These are phyloP conservation scores for Penicillium sp. DNA, from an alignment of 2,329 filamentous ascomycete species.

Conservation along the genomic window DNA sequence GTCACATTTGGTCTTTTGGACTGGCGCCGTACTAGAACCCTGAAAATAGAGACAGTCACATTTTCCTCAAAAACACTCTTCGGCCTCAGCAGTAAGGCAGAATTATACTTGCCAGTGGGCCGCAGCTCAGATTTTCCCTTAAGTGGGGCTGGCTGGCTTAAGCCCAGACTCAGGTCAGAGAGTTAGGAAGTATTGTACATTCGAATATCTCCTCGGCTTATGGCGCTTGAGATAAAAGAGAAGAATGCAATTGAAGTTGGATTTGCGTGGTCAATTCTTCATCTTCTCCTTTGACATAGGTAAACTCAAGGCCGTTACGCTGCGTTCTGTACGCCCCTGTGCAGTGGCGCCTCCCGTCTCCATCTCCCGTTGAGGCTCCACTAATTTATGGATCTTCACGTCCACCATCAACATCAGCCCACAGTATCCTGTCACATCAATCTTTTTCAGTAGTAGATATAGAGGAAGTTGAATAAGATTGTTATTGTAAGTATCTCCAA, in stretches of 20 bases:
- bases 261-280: background rate
- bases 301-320: background rate
- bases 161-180: background rate
- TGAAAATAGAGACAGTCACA: background rate
- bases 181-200: background rate
- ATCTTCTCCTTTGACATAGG: too few species aligned
- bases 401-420: background rate
- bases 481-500: too few species aligned
- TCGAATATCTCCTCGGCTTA: background rate
- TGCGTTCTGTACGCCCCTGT: background rate
- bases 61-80: background rate
- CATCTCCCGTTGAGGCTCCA: slow-evolving; percentile 6
- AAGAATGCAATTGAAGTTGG: background rate
- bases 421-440: background rate
- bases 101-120: background rate
- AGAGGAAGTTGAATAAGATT: background rate
- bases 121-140: background rate
- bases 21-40: background rate
- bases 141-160: background rate
- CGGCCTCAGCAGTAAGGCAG: background rate
- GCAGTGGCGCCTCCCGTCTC: background rate
- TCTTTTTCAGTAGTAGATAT: background rate
- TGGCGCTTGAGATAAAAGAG: slow-evolving; percentile 7
- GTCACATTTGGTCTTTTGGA: too few species aligned
- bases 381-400: background rate